These are phyloP conservation scores for Plasmodium sp. DNA, from an alignment of 169 alveolate genomes.

Conservation along the genomic window DNA sequence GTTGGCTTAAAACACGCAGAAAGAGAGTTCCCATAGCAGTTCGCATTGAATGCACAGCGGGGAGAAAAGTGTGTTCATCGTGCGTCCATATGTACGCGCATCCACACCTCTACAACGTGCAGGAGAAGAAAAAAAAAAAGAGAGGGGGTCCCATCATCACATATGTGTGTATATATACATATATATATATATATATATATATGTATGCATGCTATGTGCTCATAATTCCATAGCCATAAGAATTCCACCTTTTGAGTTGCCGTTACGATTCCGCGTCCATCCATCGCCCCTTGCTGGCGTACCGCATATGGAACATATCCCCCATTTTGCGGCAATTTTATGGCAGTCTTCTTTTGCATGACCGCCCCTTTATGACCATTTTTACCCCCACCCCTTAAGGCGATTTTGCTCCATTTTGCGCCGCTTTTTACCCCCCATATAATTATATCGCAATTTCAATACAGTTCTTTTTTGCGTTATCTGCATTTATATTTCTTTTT, in stretches of 20 bases:
- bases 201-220: not conserved
- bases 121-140: not conserved
- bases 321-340: not conserved
- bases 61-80: not conserved
- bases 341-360: not conserved
- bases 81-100: not conserved
- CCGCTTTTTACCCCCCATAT: not conserved
- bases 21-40: not conserved
- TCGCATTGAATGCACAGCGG: not conserved
- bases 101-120: not conserved
- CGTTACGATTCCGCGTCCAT: not conserved
- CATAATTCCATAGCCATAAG: not conserved
- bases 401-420: not conserved
- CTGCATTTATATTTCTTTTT: not conserved
- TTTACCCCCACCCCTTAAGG: not conserved
- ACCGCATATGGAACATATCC: not conserved
- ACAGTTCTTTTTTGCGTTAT: not conserved
- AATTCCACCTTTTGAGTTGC: not conserved
- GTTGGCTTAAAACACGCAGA: not conserved
- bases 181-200: not conserved
- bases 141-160: not conserved
- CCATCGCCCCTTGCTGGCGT: not conserved
- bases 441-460: not conserved
- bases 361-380: not conserved
- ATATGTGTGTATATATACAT: not conserved